These are phyloP conservation scores for Eimeria acervulina DNA, from an alignment of 169 alveolate species.

Conservation along the genomic window DNA sequence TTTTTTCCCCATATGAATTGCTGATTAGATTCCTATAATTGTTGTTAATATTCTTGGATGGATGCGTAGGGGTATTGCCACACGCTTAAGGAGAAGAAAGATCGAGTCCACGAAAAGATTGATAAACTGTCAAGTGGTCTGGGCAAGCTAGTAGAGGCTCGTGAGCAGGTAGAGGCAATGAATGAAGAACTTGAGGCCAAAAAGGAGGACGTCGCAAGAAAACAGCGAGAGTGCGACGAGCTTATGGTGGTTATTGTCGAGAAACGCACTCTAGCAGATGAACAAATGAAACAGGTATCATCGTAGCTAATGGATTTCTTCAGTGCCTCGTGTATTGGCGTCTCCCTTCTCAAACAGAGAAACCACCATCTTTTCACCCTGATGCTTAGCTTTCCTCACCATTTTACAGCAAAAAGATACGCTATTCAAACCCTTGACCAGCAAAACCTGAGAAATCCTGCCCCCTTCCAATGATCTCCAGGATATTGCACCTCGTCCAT, in stretches of 20 bases:
- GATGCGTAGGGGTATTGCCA: constrained; percentile 39
- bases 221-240: constrained; percentile 95
- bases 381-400: background rate
- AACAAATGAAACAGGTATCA: constrained; percentile 88
- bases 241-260: constrained; percentile 93
- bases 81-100: constrained; percentile 89
- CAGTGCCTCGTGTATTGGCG: too few species aligned
- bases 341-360: too few species aligned
- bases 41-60: background rate
- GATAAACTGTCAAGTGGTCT: constrained; percentile 95
- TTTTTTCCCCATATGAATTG: background rate
- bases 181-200: constrained; percentile 93
- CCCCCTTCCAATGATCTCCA: background rate
- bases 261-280: constrained; percentile 94
- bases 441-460: background rate
- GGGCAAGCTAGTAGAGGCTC: constrained; percentile 95
- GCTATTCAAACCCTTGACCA: background rate
- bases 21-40: background rate
- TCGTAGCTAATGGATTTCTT: background rate
- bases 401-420: background rate
- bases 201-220: constrained; percentile 93
- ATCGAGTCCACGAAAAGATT: constrained; percentile 93
- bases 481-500: background rate
- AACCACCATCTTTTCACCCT: background rate
- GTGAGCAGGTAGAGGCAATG: constrained; percentile 94